Percentiles rank a stretch among this genome's conserved stretches.
These are phyloP conservation scores for Coemansia sp. DNA, from an alignment of 192 early-diverging fungal species.

Conservation along the genomic window DNA sequence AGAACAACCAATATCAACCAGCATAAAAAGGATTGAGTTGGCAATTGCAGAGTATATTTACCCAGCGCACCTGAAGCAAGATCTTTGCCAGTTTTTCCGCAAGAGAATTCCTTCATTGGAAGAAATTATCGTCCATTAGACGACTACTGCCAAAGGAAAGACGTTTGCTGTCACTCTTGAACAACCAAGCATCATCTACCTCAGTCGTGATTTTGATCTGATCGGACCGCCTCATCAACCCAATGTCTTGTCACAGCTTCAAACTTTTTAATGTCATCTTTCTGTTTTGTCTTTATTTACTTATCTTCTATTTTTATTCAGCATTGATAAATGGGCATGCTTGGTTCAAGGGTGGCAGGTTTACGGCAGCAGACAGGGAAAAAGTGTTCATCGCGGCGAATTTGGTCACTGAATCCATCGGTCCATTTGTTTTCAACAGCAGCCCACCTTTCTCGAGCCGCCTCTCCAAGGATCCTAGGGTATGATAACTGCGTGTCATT, in stretches of 20 bases:
- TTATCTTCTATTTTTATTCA: background rate
- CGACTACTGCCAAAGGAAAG: background rate
- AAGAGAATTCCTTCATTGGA: background rate
- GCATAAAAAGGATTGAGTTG: background rate
- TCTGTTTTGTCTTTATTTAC: background rate
- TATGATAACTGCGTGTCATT: background rate
- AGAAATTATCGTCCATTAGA: background rate
- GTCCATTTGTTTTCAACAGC: background rate
- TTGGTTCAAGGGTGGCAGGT: background rate
- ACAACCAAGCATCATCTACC: no score
- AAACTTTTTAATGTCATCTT: background rate
- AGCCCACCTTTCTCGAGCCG: background rate
- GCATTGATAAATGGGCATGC: conserved; percentile 2
- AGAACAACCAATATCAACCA: background rate
- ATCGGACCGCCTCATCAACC: no score
- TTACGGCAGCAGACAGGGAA: background rate
- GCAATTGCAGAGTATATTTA: background rate
- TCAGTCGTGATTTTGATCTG: no score
- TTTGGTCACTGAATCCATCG: background rate
- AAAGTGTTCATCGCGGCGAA: background rate
- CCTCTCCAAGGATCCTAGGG: background rate
- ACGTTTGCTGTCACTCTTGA: no score
- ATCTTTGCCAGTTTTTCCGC: background rate
- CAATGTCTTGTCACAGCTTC: no score
- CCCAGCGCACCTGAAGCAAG: background rate